Evolutionary conservation across 352 stramenopile genomes (phyloP).

Genomic region (Pythium volutum): DNA sequence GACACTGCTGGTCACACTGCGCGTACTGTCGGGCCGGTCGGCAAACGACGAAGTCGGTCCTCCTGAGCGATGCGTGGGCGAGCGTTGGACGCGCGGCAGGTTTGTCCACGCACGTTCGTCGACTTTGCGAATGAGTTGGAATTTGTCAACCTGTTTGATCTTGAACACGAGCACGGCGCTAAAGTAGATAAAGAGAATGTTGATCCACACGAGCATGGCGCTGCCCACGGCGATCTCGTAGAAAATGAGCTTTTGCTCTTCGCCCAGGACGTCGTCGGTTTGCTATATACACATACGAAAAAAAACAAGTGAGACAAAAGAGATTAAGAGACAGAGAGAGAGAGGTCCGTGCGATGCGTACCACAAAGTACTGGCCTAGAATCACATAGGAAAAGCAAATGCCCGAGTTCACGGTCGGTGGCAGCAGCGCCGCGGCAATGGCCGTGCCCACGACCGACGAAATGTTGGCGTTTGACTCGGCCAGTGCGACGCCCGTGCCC

Average conservation of each 20-base stretch:
- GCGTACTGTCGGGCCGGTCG: slow-evolving; percentile 35
- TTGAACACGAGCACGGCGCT: slow-evolving; percentile 87
- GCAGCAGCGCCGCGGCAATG: slow-evolving; percentile 80
- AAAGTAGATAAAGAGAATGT: slow-evolving; percentile 87
- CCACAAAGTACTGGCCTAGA: slow-evolving; percentile 82
- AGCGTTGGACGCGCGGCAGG: slow-evolving; percentile 65
- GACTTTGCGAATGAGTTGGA: slow-evolving; percentile 75
- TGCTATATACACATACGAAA: slow-evolving; percentile 10
- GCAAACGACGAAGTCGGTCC: slow-evolving; percentile 3
- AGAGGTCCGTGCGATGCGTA: slow-evolving; percentile 19
- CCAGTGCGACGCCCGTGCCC: slow-evolving; percentile 69
- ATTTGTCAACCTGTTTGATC: slow-evolving; percentile 84
- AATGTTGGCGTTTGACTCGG: slow-evolving; percentile 87
- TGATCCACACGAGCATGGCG: slow-evolving; percentile 83
- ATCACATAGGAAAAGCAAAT: slow-evolving; percentile 88
- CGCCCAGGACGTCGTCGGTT: slow-evolving; percentile 68
- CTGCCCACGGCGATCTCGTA: slow-evolving; percentile 86
- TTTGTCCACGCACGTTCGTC: slow-evolving; percentile 82
- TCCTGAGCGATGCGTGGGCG: slow-evolving; percentile 29
- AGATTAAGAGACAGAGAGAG: not conserved
- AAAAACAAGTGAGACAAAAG: not conserved
- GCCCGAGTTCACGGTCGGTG: slow-evolving; percentile 82
- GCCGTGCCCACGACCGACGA: slow-evolving; percentile 87
- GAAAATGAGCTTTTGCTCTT: slow-evolving; percentile 83
- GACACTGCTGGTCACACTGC: slow-evolving; percentile 39